Base-by-base conservation (phyloP, 176 grass and related monocot genomes). In the Hordeum marinum region DNA sequence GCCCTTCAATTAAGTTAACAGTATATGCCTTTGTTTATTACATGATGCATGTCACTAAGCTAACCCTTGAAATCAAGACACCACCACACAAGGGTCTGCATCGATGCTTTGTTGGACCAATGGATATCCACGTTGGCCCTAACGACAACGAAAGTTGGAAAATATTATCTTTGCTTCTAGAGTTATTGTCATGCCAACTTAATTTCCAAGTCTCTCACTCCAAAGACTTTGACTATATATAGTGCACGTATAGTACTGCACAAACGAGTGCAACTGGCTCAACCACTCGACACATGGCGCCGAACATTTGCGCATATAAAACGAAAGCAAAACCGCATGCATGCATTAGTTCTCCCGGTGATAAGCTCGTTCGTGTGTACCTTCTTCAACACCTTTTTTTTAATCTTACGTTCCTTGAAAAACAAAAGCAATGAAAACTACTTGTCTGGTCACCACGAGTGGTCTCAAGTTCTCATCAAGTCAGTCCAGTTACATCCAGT, bases 211-310 rank as follows among this genome's bases (percentile, higher is more conserved):
- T 87, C 80, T 46, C 75, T 72, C 89, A 68, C 84, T 83, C 59
- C 84, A 40, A 83, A 90, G 80, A 90, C 84, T 87, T 90, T 75
- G 89, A 83, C 89, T 87, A n/a, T n/a, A n/a, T n/a, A 59, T 1
- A 59, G 8, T 9, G 14, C 35, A 32, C 24, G 13, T 60, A 78
- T 17, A 8, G 32, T 42, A 24, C 4, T 39, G 11, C 4, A 27
- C 9, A 74, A 75, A 21, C 26, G 43, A 66, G 3, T 64, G 40
- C n/a, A 66, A 80, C 31, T 52, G 58, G 55, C 34, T 65, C 81
- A 74, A 55, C 72, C 25, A 57, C 42, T 86, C 20, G 77, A 70
- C 83, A 72, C 72, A 89, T 63, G 55, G 41, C 23, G 21, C 63
- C 46, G 31, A 60, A 37, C 26, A 39, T 63, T 76, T 83, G 15